These are phyloP conservation scores for Trypanosoma rangeli DNA, from an alignment of 208 protist species.

Conservation along the genomic window DNA sequence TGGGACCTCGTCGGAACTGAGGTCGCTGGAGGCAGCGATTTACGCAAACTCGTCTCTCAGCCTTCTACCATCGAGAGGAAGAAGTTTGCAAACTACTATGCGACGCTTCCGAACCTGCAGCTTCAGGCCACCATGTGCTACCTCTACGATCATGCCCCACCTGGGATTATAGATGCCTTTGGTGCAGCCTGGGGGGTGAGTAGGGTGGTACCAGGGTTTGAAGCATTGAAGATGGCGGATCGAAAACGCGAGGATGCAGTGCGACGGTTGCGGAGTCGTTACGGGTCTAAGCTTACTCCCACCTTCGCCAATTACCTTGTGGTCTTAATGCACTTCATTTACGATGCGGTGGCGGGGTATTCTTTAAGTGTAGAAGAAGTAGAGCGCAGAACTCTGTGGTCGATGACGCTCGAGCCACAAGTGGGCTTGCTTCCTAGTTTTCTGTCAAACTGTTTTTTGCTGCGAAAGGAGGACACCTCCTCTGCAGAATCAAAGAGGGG, in stretches of 20 bases:
- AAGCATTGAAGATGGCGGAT: conserved; percentile 27
- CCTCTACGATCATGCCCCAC: conserved; percentile 39
- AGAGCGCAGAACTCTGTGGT: conserved; percentile 62
- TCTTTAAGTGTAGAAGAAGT: conserved; percentile 66
- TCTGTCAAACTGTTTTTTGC: conserved; percentile 62
- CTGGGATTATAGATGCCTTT: conserved; percentile 53
- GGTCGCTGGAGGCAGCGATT: background rate
- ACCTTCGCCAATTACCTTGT: conserved; percentile 48
- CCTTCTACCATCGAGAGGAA: conserved; percentile 45
- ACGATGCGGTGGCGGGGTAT: conserved; percentile 76
- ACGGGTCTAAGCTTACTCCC: conserved; percentile 49
- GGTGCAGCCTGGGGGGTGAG: conserved; percentile 67
- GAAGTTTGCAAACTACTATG: conserved; percentile 68
- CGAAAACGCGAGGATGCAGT: conserved; percentile 39
- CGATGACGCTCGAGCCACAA: conserved; percentile 55
- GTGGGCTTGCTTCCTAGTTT: conserved; percentile 54
- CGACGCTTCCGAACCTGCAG: conserved; percentile 59
- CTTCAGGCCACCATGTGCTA: conserved; percentile 81
- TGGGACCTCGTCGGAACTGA: conserved; percentile 5
- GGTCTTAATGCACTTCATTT: conserved; percentile 73
- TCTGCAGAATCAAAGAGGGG: conserved; percentile 23
- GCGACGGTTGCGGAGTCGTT: conserved; percentile 61
- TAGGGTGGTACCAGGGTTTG: conserved; percentile 40
- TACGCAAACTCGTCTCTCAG: background rate
- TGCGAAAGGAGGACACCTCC: conserved; percentile 23